A percentile compares a stretch with the other conserved stretches of the same genome.
These are phyloP conservation scores for Blastocladiella britannica DNA, from an alignment of 192 early-diverging fungal genomes.

Conservation along the genomic window DNA sequence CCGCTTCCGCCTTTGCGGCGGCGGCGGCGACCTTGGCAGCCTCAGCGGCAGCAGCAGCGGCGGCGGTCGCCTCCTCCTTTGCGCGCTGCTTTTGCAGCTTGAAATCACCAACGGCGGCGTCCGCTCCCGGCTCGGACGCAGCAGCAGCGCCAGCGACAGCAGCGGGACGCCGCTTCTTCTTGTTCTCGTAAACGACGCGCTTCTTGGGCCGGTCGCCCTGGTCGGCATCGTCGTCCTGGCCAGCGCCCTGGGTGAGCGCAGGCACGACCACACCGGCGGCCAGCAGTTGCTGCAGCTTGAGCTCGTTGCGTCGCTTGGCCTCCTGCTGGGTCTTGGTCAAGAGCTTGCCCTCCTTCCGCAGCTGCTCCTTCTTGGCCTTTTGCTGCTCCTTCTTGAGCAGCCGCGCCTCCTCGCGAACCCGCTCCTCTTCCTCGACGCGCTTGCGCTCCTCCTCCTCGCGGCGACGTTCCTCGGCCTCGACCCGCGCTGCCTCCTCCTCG, in stretches of 20 bases:
- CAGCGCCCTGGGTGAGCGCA: conserved; percentile 32
- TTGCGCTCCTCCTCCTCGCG: conserved; percentile 47
- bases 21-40: conserved; percentile 3
- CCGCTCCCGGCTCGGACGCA: background rate
- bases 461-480: conserved; percentile 45
- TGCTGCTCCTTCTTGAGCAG: conserved; percentile 65
- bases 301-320: conserved; percentile 45
- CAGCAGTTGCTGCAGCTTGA: conserved; percentile 52
- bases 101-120: background rate
- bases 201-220: conserved; percentile 34
- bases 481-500: conserved; percentile 52
- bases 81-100: conserved; percentile 1
- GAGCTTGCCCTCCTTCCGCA: conserved; percentile 77
- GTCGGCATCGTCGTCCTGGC: conserved; percentile 21
- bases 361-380: conserved; percentile 64
- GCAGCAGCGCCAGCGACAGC: conserved; percentile 15
- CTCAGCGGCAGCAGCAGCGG: conserved; percentile 7
- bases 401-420: conserved; percentile 50
- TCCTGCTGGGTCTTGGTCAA: conserved; percentile 83
- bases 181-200: conserved; percentile 47
- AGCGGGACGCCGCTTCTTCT: conserved; percentile 38
- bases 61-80: conserved; percentile 4
- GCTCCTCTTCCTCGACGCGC: conserved; percentile 50
- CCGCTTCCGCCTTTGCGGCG: conserved; percentile 14
- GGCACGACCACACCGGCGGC: conserved; percentile 37